Percentiles rank a stretch among this genome's conserved stretches.
Evolutionary conservation across 202 grass and related monocot genomes (phyloP).

Genomic region (Zizania palustris): DNA sequence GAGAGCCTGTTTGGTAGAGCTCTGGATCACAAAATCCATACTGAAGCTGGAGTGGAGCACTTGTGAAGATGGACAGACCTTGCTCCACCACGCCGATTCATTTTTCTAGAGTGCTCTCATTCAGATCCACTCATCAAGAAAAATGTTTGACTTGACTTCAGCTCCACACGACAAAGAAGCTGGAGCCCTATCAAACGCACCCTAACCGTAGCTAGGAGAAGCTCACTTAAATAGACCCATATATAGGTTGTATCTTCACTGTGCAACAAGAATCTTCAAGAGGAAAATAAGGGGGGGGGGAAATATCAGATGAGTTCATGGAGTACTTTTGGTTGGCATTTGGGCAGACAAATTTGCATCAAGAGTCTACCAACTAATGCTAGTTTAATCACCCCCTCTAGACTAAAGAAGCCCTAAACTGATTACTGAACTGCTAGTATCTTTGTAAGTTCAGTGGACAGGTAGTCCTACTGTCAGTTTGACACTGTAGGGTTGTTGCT

Average conservation of each 20-base stretch:
- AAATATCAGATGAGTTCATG: not conserved
- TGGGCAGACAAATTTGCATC: slow-evolving; percentile 10
- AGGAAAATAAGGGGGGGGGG: not conserved
- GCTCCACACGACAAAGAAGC: too few relatives aligned
- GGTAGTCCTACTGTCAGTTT: slow-evolving; percentile 25
- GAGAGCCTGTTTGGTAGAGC: too few relatives aligned
- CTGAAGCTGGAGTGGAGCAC: too few relatives aligned
- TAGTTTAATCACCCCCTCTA: not conserved
- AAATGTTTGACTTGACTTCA: too few relatives aligned
- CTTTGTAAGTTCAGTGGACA: not conserved
- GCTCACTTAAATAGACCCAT: not conserved
- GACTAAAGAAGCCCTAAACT: not conserved
- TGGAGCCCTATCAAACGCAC: too few relatives aligned
- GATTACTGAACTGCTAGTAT: not conserved
- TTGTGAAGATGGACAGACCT: too few relatives aligned
- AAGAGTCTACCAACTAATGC: not conserved
- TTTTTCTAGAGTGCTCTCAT: too few relatives aligned
- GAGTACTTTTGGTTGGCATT: slow-evolving; percentile 24
- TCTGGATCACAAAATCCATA: too few relatives aligned
- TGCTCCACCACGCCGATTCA: too few relatives aligned
- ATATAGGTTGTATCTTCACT: not conserved
- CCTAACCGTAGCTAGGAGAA: too few relatives aligned
- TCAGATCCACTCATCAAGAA: too few relatives aligned
- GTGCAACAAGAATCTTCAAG: not conserved
- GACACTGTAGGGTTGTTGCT: not conserved